Conservation (phyloP, 495 filamentous ascomycete genomes). For the Aspergillus mulundensis region DNA sequence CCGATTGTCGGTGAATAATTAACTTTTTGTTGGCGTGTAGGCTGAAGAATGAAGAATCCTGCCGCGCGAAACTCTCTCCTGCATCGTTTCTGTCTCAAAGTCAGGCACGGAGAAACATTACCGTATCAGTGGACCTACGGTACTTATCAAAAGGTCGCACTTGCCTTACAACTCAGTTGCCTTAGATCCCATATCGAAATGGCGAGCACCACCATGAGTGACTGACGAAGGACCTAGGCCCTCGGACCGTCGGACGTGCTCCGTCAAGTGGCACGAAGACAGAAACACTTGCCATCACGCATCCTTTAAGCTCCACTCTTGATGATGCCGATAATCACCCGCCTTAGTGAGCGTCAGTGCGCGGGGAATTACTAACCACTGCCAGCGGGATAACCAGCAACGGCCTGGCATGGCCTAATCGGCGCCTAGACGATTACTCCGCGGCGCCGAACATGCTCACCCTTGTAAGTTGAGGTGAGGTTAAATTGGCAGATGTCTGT, state of each 20-base stretch:
- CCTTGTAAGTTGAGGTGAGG: slow-evolving; percentile 5
- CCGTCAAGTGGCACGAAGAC: background rate
- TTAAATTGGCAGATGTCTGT: slow-evolving; percentile 7
- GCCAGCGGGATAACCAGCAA: background rate
- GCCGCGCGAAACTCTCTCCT: background rate
- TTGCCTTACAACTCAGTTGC: background rate
- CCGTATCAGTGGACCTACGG: background rate
- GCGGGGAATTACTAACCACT: slow-evolving; percentile 4
- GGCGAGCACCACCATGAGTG: background rate
- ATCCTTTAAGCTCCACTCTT: background rate
- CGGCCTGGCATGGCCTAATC: slow-evolving; percentile 8
- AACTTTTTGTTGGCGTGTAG: slow-evolving; percentile 2
- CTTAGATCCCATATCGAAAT: background rate
- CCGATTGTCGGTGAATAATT: slow-evolving; percentile 6
- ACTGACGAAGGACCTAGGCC: background rate
- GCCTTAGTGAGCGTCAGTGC: slow-evolving; percentile 9
- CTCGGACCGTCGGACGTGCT: background rate
- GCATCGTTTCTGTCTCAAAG: background rate
- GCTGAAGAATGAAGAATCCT: background rate
- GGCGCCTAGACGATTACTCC: too few species aligned
- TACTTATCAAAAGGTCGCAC: background rate
- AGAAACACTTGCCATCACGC: background rate
- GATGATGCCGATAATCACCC: slow-evolving; percentile 17
- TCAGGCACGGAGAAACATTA: background rate
- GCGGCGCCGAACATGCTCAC: background rate